Conservation (phyloP, 2,329 filamentous ascomycete genomes). For the Penicillium sp. region DNA sequence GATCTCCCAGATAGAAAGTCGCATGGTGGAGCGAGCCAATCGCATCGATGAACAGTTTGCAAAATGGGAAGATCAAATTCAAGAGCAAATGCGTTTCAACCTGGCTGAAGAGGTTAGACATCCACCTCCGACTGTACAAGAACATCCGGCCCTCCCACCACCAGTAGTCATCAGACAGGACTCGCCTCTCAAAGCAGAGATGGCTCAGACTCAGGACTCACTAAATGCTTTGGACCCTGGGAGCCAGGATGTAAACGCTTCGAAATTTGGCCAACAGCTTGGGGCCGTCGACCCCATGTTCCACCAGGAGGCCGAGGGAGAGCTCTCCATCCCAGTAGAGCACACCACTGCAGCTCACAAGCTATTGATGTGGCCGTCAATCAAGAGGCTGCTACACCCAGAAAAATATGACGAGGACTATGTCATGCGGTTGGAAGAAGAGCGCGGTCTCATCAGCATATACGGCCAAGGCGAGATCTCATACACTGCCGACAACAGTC, state of each 20-base stretch:
- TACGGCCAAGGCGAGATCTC: no score
- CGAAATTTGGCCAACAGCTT: no score
- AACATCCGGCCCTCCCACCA: not conserved
- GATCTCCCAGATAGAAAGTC: constrained; percentile 32
- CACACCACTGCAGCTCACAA: constrained; percentile 89
- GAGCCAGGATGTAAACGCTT: not conserved
- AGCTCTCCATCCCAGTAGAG: constrained; percentile 73
- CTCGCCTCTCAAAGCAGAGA: not conserved
- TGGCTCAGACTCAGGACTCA: not conserved
- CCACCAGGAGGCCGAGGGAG: constrained; percentile 48
- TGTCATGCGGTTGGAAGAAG: constrained; percentile 72
- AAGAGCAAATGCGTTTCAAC: not conserved
- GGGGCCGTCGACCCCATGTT: no score
- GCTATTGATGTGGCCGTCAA: constrained; percentile 69
- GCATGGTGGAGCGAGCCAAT: constrained; percentile 15
- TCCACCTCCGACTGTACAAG: not conserved
- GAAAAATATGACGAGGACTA: constrained; percentile 63
- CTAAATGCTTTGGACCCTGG: no score
- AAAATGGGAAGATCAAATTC: constrained; percentile 3
- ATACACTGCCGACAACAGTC: constrained; percentile 53
- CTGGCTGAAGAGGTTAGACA: not conserved
- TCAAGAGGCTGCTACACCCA: constrained; percentile 59
- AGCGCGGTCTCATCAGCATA: no score
- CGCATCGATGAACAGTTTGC: constrained; percentile 7
- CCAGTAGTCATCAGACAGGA: not conserved